Evolutionary conservation across 108 stramenopile genomes (phyloP), one percentile per base, ranked within the genome.

Genomic region (Skeletonema marinoi): DNA sequence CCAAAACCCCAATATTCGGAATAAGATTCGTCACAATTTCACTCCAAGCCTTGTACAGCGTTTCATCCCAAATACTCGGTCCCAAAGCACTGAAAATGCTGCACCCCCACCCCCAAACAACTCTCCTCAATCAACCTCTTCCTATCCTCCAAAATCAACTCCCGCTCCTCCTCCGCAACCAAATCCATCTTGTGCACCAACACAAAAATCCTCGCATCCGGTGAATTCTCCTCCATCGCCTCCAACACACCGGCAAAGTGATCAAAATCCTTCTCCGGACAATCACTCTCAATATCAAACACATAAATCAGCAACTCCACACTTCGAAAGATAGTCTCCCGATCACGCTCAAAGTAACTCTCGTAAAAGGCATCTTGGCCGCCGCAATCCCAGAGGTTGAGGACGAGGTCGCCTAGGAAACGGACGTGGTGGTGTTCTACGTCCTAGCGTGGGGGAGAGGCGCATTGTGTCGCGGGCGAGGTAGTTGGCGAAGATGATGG

Each of bases 361-460:
- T 98, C 98, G 77, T 96, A 99, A 70, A 99, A 99, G 75, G 93
- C 94, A 74, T 98, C 98, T 78, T 97, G 96, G 13, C 99, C 99
- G 11, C 99, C 99, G 81, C 99, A 99, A 84, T 99, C 99, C 99
- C 99, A 99, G n/a, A 99, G 85, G 70, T 98, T 98, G 58, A 99
- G 87, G 19, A 97, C 96, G 25, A 99, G 77, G 68, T 98, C 95
- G 25, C 98, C 98, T n/a, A 99, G 85, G 74, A 99, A 99, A 9
- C 99, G 97, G 33, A 99, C 97, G 78, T 98, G 95, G 60, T 93
- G 92, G 78, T 99, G 96, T 65, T 99, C 98, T 25, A 99, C 98
- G 78, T 99, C 99, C 21, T n/a, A 98, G 78, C 0, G 99, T 98
- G 31, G 97, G 95, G 10, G 90, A 88, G 35, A 99, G 89, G 16